Conservation (phyloP, 2,329 filamentous ascomycete genomes). For the Sclerotinia sclerotiorum region DNA sequence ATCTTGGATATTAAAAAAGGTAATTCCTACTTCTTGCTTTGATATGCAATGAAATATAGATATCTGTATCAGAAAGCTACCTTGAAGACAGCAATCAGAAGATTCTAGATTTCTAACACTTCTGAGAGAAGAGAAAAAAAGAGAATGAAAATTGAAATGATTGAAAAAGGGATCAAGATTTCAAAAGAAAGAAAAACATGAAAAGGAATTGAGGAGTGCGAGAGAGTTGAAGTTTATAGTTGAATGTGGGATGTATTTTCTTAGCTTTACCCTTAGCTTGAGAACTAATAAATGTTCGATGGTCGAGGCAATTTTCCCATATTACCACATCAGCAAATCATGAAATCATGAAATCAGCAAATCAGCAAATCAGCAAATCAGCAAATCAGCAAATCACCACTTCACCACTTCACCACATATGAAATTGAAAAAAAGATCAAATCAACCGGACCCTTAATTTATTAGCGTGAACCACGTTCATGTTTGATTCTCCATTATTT, state of each 20-base stretch:
- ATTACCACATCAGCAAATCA: too few species aligned
- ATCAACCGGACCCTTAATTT: not conserved
- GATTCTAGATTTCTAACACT: not conserved
- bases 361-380: not conserved
- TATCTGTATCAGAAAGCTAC: not conserved
- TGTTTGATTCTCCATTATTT: not conserved
- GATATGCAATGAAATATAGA: not conserved
- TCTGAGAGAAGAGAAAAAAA: not conserved
- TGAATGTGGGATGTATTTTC: not conserved
- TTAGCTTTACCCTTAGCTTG: not conserved
- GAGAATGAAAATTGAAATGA: not conserved
- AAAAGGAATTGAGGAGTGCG: not conserved
- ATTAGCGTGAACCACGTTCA: not conserved
- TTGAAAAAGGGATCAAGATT: too few species aligned
- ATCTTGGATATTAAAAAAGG: not conserved
- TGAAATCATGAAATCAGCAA: too few species aligned
- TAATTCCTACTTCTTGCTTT: not conserved
- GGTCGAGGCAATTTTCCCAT: not conserved
- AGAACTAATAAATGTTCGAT: not conserved
- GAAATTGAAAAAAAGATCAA: not conserved
- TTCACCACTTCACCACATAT: not conserved
- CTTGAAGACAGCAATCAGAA: not conserved
- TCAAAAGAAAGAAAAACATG: not conserved
- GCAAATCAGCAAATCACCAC: not conserved
- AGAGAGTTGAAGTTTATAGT: slow-evolving; percentile 6